Evolutionary conservation across 2,329 filamentous ascomycete species (phyloP), one percentile per base, ranked within the genome.

Genomic region (Alternaria infectoria): DNA sequence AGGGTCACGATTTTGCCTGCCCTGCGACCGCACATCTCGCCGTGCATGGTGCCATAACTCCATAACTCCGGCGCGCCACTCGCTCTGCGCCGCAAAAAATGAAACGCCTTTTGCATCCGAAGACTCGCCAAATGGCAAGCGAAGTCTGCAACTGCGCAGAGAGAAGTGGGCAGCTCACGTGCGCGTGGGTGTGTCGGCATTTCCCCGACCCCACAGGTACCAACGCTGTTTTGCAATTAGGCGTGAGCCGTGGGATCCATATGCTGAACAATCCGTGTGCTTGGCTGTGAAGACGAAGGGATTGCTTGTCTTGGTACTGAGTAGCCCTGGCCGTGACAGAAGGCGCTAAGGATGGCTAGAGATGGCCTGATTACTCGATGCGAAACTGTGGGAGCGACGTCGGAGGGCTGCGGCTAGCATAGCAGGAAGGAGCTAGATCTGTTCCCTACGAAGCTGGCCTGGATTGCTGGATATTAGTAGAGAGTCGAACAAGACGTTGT

Each of bases 211-310:
- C 60, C 60, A 54, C 60, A 54, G n/a, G 47, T 19, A 49, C 58
- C 49, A 43, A 21, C 17, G 47, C n/a, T 47, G 68, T 60, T 30
- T 50, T 59, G 50, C 30, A 49, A 63, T 61, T 57, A 60, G 62
- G 26, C 32, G 9, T 36, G 55, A 47, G 54, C 19, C 67, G 66
- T 61, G 61, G 62, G 62, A 66, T 62, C 32, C 43, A 30, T 28
- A 51, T 65, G 68, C 66, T 69, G 66, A 69, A 62, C 65, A 69
- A 69, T 63, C 64, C 49, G 47, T 12, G n/a, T 57, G 47, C 47
- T 45, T 59, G 54, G 46, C 59, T 32, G 19, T 32, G 12, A 21
- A 45, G 32, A 25, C 19, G 47, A 51, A 51, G 40, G 40, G 19
- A 28, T 52, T 54, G 57, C 57, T 54, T 26, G 49, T 54, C 50